Evolutionary conservation across 805 yeast species (phyloP).

Genomic region (Millerozyma miso): DNA sequence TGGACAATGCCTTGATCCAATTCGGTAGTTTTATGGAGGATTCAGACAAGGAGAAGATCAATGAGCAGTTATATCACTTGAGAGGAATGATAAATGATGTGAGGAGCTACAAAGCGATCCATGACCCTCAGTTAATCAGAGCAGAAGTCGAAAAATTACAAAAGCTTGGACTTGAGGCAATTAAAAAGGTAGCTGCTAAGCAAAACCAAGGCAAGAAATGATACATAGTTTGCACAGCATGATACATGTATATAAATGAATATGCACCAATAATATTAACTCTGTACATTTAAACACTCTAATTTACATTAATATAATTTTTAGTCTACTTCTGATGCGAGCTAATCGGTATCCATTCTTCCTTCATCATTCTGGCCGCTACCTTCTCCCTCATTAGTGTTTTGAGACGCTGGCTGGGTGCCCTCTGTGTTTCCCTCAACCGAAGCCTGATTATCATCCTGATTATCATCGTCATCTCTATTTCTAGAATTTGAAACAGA

Average conservation of each 20-base stretch:
- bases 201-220: slow-evolving; percentile 16
- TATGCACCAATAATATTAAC: slow-evolving; percentile 2
- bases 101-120: slow-evolving; percentile 24
- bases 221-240: background rate
- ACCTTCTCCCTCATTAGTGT: slow-evolving; percentile 1
- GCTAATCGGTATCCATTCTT: slow-evolving; percentile 40
- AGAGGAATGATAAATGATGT: slow-evolving; percentile 30
- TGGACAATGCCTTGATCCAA: slow-evolving; percentile 79
- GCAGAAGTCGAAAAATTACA: slow-evolving; percentile 37
- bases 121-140: slow-evolving; percentile 29
- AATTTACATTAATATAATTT: slow-evolving; percentile 3
- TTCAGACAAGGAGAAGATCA: slow-evolving; percentile 42
- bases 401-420: background rate
- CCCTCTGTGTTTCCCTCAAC: slow-evolving; percentile 5
- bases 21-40: slow-evolving; percentile 47
- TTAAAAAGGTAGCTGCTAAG: slow-evolving; percentile 34
- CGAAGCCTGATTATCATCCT: slow-evolving; percentile 14
- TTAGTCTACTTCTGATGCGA: slow-evolving; percentile 1
- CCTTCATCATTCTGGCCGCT: slow-evolving; percentile 16
- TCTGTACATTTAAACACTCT: slow-evolving; percentile 1
- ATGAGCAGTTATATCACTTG: slow-evolving; percentile 14
- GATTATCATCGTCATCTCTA: slow-evolving; percentile 32
- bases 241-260: background rate
- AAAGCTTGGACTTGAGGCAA: slow-evolving; percentile 33
- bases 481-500: slow-evolving; percentile 56